Base-by-base conservation (phyloP, 2,329 filamentous ascomycete species). In the Neurospora crassa region DNA sequence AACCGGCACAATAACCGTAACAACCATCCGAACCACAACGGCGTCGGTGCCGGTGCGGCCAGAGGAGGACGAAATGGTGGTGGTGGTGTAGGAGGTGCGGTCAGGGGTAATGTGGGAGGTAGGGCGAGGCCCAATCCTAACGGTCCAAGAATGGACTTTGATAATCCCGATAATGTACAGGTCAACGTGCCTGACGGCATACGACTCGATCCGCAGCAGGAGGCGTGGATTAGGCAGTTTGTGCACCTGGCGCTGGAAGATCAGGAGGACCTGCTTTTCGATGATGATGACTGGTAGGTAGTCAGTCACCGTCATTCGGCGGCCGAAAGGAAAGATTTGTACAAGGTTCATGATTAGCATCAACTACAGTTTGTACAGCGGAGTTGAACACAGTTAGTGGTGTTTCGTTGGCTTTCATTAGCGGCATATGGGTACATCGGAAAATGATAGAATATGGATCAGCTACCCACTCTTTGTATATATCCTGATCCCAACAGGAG, bases 171-270 rank as follows among this genome's bases (percentile, higher is more conserved):
- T 41, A 42, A 68, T 16, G 11, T 40, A 40, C 37, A 68, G 37
- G 67, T 40, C 34, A 42, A 68, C 18, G 67, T 40, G 14, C 37
- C 37, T 41, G 67, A 68, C 67, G 40, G 53, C 14, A 63, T 63
- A 63, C 53, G 78, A 69, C 79, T 87, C 69, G 80, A 86, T 74
- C 80, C 82, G n/a, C 79, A 77, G 24, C 82, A 87, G 71, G 82
- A 82, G 73, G 85, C 83, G 42, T 88, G 86, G 86, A 80, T 88
- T 67, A 82, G 85, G 68, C 82, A 83, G 70, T 88, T 88, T 76
- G 85, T 88, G 68, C 83, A 83, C 77, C 82, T 87, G 75, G 86
- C 86, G 3, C 80, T 88, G 70, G 79, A 84, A 42, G 86, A 88
- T 74, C 80, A 84, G 73, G 86, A 88, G 77, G 83, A 87, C 75